Base-by-base conservation (phyloP, 192 early-diverging fungal species). In the Physocladia obscura region DNA sequence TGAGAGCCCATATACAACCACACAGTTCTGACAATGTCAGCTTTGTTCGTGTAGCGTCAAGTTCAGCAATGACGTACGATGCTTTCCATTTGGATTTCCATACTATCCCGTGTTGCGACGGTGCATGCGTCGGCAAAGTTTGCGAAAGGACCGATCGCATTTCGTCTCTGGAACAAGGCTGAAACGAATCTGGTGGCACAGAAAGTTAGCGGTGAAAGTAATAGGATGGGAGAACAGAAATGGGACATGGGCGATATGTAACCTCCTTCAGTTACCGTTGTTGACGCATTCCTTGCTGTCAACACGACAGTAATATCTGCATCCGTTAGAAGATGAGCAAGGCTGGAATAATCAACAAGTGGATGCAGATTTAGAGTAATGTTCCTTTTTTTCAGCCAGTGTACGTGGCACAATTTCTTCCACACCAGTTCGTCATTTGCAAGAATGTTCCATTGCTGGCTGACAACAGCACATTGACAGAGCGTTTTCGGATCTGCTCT, bases 41-140 rank as follows among this genome's bases (percentile, higher is more conserved):
- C 5, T 11, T 4, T 32, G 58, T 60, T 4, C 68, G 24, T 56
- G 2, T 3, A 4, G 56, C 4, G 30, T 70, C 68, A 8, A 64
- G 4, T 38, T 63, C 54, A n/a, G 57, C 56, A 2, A 37, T 27
- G n/a, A 63, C n/a, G 55, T 70, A 70, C 59, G 68, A 63, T 39
- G 68, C 68, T 38, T 70, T 70, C 68, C 68, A 70, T 13, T 47
- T 37, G 37, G 57, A 6, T 4, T 26, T 15, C 68, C 68, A 70
- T 44, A 44, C n/a, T 8, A 44, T 44, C 4, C 48, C 37, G n/a
- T 27, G 3, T 21, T 15, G 24, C 11, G 4, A 21, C n/a, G 37
- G 19, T 8, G 19, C 21, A 5, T 3, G 3, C 62, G 36, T 27
- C 48, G 62, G 38, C 38, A 48, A 37, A 11, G 27, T 39, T 4